Evolutionary conservation across 306 rosid species (phyloP).

Genomic region (Medicago lupulina): DNA sequence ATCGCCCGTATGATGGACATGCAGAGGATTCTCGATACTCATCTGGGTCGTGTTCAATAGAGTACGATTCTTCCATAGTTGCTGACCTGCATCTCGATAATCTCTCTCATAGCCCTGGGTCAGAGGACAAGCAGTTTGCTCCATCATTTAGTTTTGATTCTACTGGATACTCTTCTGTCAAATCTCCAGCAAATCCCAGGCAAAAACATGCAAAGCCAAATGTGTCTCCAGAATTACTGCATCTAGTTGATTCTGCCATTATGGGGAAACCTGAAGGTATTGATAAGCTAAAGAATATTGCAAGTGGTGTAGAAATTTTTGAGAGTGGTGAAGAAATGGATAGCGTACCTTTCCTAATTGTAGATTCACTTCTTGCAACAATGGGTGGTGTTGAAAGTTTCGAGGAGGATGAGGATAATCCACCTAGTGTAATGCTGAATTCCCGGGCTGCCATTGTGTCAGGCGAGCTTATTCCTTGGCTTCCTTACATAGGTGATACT

Average conservation of each 20-base stretch:
- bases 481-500: conserved; percentile 81
- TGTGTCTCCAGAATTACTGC: conserved; percentile 95
- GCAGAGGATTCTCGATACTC: conserved; percentile 62
- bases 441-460: conserved; percentile 98
- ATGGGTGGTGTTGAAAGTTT: conserved; percentile 99
- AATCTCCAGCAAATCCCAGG: conserved; percentile 71
- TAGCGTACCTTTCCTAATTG: conserved; percentile 71
- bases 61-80: conserved; percentile 61
- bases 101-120: conserved; percentile 55
- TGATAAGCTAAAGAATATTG: conserved; percentile 88
- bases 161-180: conserved; percentile 62
- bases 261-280: conserved; percentile 97
- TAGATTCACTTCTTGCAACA: conserved; percentile 95
- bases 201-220: conserved; percentile 79
- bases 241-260: conserved; percentile 96
- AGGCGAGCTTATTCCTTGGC: conserved; percentile 95
- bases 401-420: conserved; percentile 95
- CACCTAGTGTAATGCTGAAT: conserved; percentile 97
- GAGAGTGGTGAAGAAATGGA: conserved; percentile 80
- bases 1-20: conserved; percentile 53
- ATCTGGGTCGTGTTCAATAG: conserved; percentile 44
- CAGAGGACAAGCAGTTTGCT: conserved; percentile 60
- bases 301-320: conserved; percentile 76
- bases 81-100: conserved; percentile 53
- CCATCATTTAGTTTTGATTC: conserved; percentile 74